These are phyloP conservation scores for Diaporthe amygdali DNA, from an alignment of 2,329 filamentous ascomycete species.

Conservation along the genomic window DNA sequence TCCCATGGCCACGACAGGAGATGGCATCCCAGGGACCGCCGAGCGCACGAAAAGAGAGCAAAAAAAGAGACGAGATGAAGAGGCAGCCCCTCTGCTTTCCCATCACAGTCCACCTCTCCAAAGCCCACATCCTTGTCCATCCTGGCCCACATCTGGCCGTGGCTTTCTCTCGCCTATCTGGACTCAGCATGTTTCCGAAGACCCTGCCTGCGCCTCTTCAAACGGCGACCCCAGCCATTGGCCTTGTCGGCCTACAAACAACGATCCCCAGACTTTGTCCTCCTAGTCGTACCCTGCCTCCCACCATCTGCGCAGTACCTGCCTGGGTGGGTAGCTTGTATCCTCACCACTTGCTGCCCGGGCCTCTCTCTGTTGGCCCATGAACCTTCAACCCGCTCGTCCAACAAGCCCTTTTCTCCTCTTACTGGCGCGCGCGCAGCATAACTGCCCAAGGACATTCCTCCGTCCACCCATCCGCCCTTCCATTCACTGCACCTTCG, in stretches of 20 bases:
- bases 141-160: conserved; percentile 16
- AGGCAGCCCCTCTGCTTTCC: neutral
- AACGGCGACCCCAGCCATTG: conserved; percentile 11
- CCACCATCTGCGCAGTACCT: neutral
- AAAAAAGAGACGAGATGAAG: no score
- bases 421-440: neutral
- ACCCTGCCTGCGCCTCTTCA: conserved; percentile 20
- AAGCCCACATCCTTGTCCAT: neutral
- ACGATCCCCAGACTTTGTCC: conserved; percentile 16
- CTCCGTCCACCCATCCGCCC: neutral
- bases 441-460: neutral
- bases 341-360: neutral
- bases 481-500: neutral
- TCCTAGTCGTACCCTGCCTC: neutral
- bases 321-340: neutral
- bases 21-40: neutral
- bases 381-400: neutral
- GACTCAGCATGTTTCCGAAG: conserved; percentile 22
- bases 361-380: conserved; percentile 15
- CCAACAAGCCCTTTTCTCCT: neutral
- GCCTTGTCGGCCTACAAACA: conserved; percentile 9
- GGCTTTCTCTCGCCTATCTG: conserved; percentile 23
- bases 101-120: neutral
- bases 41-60: neutral
- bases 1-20: neutral